Evolutionary conservation across 306 rosid species (phyloP), one percentile per base, ranked within the genome.

Genomic region (Lathyrus oleraceus): DNA sequence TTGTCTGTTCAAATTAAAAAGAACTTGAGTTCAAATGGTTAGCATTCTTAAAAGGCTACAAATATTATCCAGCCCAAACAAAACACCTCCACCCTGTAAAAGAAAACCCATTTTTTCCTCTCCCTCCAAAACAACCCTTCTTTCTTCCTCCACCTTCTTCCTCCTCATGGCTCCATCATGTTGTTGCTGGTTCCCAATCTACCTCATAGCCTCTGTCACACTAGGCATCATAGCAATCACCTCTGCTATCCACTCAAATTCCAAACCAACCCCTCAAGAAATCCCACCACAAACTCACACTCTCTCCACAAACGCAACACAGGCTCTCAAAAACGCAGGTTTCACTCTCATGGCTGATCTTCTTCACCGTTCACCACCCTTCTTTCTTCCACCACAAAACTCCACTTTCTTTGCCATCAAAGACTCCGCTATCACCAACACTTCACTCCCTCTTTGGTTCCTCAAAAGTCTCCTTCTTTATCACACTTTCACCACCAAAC

Each of bases 261-360:
- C 88, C 76, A 76, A 77, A 63, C 47, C 77, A 28, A 19, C 82
- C 20, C 13, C 19, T 14, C 75, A 79, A 20, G 76, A 82, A 47
- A 6, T 32, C 56, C 61, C 68, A 47, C n/a, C 78, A 57, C 25
- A 70, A 35, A 25, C 63, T 69, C 67, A 59, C 9, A 66, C 75
- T 8, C 74, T 83, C 81, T 82, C 87, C 0, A 8, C 67, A 5
- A 81, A 81, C 23, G 92, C 85, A 49, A 81, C 93, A 6, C 38
- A 30, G 16, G 87, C 96, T 30, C 84, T 90, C 30, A 70, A 87
- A 25, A 30, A 42, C 15, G 69, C 88, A 2, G 92, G 91, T 0
- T 92, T 85, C 86, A 62, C 12, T 53, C n/a, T 77, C 70, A 78
- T 81, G 73, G 90, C 95, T 5, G 81, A 84, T 4, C 85, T 89